Evolutionary conservation across 495 filamentous ascomycete genomes (phyloP).

Genomic region (Penicillium taxi): DNA sequence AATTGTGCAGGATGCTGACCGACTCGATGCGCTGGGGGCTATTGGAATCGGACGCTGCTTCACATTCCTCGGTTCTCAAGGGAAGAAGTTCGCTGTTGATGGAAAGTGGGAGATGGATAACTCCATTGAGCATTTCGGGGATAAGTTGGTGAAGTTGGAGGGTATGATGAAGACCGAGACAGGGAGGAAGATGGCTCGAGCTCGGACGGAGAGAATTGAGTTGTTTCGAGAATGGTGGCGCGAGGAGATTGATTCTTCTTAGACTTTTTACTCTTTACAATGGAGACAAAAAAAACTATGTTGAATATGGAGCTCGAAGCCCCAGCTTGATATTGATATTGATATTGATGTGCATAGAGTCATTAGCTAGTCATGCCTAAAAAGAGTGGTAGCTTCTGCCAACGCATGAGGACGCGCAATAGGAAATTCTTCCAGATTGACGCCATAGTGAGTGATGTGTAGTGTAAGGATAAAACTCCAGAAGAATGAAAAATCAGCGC

Average conservation of each 20-base stretch:
- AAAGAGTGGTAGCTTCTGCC: constrained; percentile 5
- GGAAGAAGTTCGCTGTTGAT: constrained; percentile 21
- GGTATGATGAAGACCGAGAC: constrained; percentile 77
- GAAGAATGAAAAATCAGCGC: neutral
- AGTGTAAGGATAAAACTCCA: neutral
- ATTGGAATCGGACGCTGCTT: constrained; percentile 75
- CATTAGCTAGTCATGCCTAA: constrained; percentile 3
- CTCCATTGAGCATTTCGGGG: constrained; percentile 66
- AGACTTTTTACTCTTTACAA: neutral
- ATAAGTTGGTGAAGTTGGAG: constrained; percentile 67
- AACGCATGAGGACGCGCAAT: neutral
- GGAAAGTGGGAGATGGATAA: constrained; percentile 49
- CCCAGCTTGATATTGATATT: constrained; percentile 2
- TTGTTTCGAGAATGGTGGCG: constrained; percentile 65
- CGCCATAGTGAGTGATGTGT: neutral
- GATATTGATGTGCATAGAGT: too few relatives aligned
- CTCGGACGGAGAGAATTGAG: constrained; percentile 54
- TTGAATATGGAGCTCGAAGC: constrained; percentile 3
- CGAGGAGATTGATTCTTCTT: constrained; percentile 45
- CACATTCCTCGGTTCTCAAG: constrained; percentile 62
- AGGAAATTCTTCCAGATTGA: neutral
- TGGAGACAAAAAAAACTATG: constrained; percentile 1
- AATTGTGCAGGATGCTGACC: constrained; percentile 85
- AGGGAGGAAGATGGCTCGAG: constrained; percentile 57
- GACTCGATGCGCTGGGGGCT: constrained; percentile 81